Base-by-base conservation (phyloP, 495 filamentous ascomycete genomes). In the Penicillium mononematosum region DNA sequence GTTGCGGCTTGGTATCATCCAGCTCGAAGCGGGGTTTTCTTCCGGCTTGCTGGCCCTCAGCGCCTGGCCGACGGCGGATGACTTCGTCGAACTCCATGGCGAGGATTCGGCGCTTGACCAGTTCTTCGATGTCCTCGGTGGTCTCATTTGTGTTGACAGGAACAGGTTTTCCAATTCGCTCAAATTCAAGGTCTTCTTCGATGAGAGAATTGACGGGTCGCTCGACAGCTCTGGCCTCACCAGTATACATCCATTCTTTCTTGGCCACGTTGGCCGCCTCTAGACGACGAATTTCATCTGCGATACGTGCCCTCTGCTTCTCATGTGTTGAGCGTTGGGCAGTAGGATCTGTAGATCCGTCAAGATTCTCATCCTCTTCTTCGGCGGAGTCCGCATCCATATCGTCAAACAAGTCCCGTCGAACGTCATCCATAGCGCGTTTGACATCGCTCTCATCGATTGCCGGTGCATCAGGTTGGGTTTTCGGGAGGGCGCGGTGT, bases 121-220 rank as follows among this genome's bases (percentile, higher is more conserved):
- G 82, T 16, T 88, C 90, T 70, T 98, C 94, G 53, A 98, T 95
- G 53, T 87, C 87, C 70, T 96, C 93, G 43, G 85, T 93, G 11
- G 95, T 82, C 67, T 97, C 93, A n/a, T 88, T 86, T 0, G 95
- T 98, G 62, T 96, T 91, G 31, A 97, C 89, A 4, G 93, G 91
- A 1, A 96, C 87, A 0, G 94, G 94, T 69, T 97, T 98, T 58
- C 94, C 95, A n/a, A 89, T 83, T 47, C 94, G 83, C 70, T 98
- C 94, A 63, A 97, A 98, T 51, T 98, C 94, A 14, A 98, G 81
- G 58, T 97, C 92, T 72, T 98, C 88, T 69, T 97, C 95, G 2
- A 98, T 82, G 0, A 98, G 81, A 1, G 92, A 96, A 71, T 98
- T 98, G 17, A 91, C 56, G 0, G 95, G 94, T 45, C 94, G 81